phyloP scores from a whole-genome alignment of 768 basidiomycete species.

The Pisolithus microcarpus region DNA sequence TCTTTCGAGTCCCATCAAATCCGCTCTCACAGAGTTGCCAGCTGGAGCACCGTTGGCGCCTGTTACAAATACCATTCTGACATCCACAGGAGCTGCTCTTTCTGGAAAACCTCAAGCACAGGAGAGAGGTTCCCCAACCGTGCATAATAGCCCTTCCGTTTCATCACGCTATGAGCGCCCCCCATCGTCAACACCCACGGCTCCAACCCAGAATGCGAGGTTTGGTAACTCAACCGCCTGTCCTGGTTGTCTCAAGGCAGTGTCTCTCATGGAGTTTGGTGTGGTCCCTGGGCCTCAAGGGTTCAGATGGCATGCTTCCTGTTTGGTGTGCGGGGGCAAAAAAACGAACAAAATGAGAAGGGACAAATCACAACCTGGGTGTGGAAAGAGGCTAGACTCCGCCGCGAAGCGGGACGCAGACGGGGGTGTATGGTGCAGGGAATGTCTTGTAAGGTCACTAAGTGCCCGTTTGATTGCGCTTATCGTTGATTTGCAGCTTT shows the following conservation, averaged over 20 bases:
- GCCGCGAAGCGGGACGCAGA: conserved; percentile 68
- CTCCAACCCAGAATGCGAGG: conserved; percentile 19
- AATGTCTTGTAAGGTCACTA: conserved; percentile 57
- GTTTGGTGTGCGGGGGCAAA: conserved; percentile 78
- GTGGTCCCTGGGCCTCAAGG: conserved; percentile 82
- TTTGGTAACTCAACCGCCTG: conserved; percentile 44
- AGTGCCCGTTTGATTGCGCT: neutral
- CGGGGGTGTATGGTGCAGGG: conserved; percentile 76
- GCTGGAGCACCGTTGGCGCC: conserved; percentile 12
- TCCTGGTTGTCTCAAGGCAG: conserved; percentile 66
- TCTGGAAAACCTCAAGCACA: conserved; percentile 6
- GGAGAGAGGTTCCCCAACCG: conserved; percentile 8
- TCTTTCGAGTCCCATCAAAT: conserved; percentile 5
- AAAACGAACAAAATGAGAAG: conserved; percentile 34
- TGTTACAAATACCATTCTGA: conserved; percentile 13
- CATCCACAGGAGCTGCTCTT: conserved; percentile 1
- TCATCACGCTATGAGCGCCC: conserved; percentile 27
- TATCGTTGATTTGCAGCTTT: conserved; percentile 35
- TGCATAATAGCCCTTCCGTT: conserved; percentile 13
- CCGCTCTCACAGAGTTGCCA: conserved; percentile 8
- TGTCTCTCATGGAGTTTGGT: conserved; percentile 79
- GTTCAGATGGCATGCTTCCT: conserved; percentile 70
- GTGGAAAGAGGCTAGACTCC: conserved; percentile 77
- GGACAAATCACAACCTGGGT: conserved; percentile 61
- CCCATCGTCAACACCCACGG: conserved; percentile 11